Evolutionary conservation across 352 stramenopile genomes (phyloP), one percentile per base, ranked within the genome.

Genomic region (Globisporangium heterothallicum): DNA sequence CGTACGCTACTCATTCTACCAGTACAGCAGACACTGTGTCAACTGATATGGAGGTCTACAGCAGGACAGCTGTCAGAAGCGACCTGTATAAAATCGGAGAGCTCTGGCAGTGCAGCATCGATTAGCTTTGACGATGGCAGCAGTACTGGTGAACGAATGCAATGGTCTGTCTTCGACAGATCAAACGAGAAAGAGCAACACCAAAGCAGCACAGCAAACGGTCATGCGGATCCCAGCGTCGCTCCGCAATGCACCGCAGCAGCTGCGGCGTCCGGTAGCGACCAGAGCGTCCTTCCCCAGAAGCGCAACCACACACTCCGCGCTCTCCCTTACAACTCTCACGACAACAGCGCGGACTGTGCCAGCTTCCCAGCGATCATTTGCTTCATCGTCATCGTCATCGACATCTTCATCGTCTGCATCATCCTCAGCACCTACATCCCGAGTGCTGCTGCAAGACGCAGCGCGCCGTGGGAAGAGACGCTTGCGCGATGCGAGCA

Each of bases 361-460:
- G 21, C 12, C 9, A 4, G 3, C 32, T n/a, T 3, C 47, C 12
- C 47, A 43, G 47, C 35, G 46, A 14, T 25, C 47, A n/a, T 53
- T 53, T 16, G 34, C 34, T 21, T 30, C 29, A 14, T 26, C 12
- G 6, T 46, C 41, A 6, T 51, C 44, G 10, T 50, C n/a, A 7
- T 42, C 45, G 7, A n/a, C n/a, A n/a, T n/a, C n/a, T n/a, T n/a
- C n/a, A n/a, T n/a, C n/a, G n/a, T n/a, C n/a, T n/a, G 16, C 47
- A 10, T 36, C 47, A 10, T 36, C 34, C 3, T 25, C 21, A 14
- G 19, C 32, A 10, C 6, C 32, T 25, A 13, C 47, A 18, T 42
- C 47, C 10, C 47, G 38, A 21, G 34, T 25, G 24, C 16, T 53
- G 24, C 34, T 53, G 16, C 34, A 53, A 26, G 21, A 45, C 22